These are phyloP conservation scores for Talaromyces marneffei DNA, from an alignment of 2,329 filamentous ascomycete species.

Conservation along the genomic window DNA sequence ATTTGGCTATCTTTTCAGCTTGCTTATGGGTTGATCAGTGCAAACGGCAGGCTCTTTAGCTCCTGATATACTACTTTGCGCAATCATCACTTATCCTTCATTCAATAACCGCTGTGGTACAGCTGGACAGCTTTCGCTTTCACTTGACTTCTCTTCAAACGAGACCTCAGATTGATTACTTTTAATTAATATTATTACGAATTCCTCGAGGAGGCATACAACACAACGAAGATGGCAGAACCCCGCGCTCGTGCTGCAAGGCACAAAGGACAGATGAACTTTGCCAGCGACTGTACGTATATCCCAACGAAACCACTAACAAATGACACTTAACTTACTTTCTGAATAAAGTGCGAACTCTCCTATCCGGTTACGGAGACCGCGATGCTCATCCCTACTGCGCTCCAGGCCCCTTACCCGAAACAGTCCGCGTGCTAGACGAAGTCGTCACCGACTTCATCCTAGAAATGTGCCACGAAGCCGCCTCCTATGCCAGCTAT, in stretches of 20 bases:
- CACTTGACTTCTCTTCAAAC: neutral
- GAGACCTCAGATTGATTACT: neutral
- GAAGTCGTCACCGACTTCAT: conserved; percentile 97
- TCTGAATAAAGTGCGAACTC: conserved; percentile 31
- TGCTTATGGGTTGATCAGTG: neutral
- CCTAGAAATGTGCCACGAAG: conserved; percentile 85
- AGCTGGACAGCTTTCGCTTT: neutral
- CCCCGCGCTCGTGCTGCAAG: conserved; percentile 70
- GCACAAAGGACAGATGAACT: conserved; percentile 79
- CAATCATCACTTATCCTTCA: neutral
- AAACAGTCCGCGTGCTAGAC: conserved; percentile 82
- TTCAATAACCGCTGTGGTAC: neutral
- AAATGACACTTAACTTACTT: neutral
- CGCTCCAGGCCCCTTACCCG: conserved; percentile 67
- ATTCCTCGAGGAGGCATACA: conserved; percentile 4
- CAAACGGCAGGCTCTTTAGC: neutral
- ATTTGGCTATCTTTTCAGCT: neutral
- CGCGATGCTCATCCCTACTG: conserved; percentile 55
- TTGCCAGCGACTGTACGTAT: conserved; percentile 62
- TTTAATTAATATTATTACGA: no score
- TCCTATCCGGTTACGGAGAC: conserved; percentile 43
- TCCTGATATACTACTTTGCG: neutral
- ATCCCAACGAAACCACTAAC: no score
- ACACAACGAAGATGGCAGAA: conserved; percentile 53
- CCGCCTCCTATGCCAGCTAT: conserved; percentile 77